These are phyloP conservation scores for Alternaria hordeiaustralica DNA, from an alignment of 2,329 filamentous ascomycete species.

Conservation along the genomic window DNA sequence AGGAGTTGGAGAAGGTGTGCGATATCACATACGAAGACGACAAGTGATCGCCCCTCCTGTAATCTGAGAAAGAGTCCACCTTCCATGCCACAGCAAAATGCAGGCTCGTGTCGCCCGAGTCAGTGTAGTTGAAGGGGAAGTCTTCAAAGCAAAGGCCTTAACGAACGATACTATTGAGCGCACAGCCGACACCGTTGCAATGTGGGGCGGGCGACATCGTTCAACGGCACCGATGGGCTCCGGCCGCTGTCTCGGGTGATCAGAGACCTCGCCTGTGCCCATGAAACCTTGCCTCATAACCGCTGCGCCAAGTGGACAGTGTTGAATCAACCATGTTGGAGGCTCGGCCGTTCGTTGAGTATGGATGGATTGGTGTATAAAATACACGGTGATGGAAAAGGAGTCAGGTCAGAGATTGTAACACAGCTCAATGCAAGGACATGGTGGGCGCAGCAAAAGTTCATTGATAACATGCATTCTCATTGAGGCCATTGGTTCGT, in stretches of 20 bases:
- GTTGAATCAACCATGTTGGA: neutral
- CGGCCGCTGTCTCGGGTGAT: neutral
- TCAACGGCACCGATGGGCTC: neutral
- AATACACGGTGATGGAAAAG: neutral
- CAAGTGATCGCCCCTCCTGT: constrained; percentile 12
- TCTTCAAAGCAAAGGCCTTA: neutral
- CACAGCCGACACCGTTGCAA: neutral
- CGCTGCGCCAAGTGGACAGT: neutral
- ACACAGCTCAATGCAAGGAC: neutral
- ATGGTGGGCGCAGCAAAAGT: neutral
- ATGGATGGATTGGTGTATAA: neutral
- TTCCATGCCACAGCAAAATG: neutral
- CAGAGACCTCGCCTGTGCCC: neutral
- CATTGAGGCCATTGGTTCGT: constrained; percentile 11
- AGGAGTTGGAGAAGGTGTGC: constrained; percentile 59
- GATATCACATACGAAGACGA: constrained; percentile 41
- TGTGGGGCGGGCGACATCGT: neutral
- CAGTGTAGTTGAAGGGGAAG: neutral
- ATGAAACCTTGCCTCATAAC: neutral
- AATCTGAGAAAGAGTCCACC: neutral
- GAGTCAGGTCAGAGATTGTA: neutral
- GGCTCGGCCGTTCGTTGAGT: neutral
- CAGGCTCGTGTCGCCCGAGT: neutral
- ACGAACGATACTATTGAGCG: neutral
- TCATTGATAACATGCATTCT: constrained; percentile 17